Conservation (phyloP, 331 rosid genomes). For the Dryas integrifolia region DNA sequence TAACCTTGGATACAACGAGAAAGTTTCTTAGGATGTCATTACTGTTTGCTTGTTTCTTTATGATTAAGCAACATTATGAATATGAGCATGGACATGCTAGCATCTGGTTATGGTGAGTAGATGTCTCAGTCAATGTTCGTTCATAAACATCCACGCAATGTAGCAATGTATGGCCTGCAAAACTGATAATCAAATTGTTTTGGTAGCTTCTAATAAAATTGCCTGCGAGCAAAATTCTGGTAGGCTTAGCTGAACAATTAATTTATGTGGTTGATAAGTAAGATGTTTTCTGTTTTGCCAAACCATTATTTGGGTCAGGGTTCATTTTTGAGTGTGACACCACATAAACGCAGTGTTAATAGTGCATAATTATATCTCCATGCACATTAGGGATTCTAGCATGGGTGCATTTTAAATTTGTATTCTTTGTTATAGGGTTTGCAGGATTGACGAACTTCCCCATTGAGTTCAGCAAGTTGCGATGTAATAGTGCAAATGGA, state of each 20-base stretch:
- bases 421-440: background rate
- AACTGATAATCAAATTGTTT: slow-evolving; percentile 17
- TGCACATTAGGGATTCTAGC: background rate
- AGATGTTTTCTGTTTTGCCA: background rate
- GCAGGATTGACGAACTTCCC: background rate
- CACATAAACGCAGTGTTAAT: background rate
- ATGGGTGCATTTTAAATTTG: background rate
- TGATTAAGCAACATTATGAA: slow-evolving; percentile 16
- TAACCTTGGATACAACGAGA: slow-evolving; percentile 24
- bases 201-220: slow-evolving; percentile 25
- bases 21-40: slow-evolving; percentile 22
- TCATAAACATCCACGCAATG: slow-evolving; percentile 16
- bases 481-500: background rate
- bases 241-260: slow-evolving; percentile 11
- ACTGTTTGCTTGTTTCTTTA: slow-evolving; percentile 21
- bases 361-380: background rate
- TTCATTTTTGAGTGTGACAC: background rate
- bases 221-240: slow-evolving; percentile 28
- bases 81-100: slow-evolving; percentile 17
- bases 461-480: no score
- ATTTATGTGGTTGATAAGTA: background rate
- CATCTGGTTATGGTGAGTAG: slow-evolving; percentile 17
- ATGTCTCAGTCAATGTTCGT: slow-evolving; percentile 15
- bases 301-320: background rate
- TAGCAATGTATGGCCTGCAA: slow-evolving; percentile 11